A percentile compares a stretch with the other conserved stretches of the same genome.
phyloP scores from a whole-genome alignment of 768 basidiomycete genomes.

The Mycena pura region DNA sequence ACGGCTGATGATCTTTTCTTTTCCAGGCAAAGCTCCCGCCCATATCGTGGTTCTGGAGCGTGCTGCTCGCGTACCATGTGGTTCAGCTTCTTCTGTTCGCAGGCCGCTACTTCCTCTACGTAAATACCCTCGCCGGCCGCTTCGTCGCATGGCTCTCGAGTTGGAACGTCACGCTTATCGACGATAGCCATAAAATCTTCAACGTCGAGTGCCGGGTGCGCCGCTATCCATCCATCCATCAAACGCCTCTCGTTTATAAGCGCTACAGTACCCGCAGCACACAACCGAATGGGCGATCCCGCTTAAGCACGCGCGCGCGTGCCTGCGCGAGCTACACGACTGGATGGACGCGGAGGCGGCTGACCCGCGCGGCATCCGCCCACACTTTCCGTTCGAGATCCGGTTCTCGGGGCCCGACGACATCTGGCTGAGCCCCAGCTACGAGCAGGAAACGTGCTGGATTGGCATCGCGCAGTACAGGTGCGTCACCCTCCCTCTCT shows the following conservation, averaged over 20 bases:
- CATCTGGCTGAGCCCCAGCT: slow-evolving; percentile 92
- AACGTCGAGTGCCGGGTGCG: slow-evolving; percentile 92
- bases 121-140: slow-evolving; percentile 66
- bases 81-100: slow-evolving; percentile 88
- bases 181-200: slow-evolving; percentile 85
- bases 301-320: slow-evolving; percentile 65
- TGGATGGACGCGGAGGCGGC: slow-evolving; percentile 76
- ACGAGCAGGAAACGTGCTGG: slow-evolving; percentile 82
- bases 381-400: slow-evolving; percentile 93
- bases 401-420: slow-evolving; percentile 89
- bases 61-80: slow-evolving; percentile 78
- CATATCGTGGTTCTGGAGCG: slow-evolving; percentile 72
- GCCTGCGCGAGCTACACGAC: slow-evolving; percentile 71
- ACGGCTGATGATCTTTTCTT: slow-evolving; percentile 9
- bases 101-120: slow-evolving; percentile 47
- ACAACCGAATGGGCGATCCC: slow-evolving; percentile 97
- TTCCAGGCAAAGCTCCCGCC: slow-evolving; percentile 62
- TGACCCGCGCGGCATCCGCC: slow-evolving; percentile 76
- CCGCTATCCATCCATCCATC: slow-evolving; percentile 5
- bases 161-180: slow-evolving; percentile 62
- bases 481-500: slow-evolving; percentile 46
- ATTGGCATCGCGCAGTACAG: slow-evolving; percentile 97
- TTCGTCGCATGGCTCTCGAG: slow-evolving; percentile 76
- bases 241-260: no score
- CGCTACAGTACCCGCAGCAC: slow-evolving; percentile 83